Conservation (phyloP, 1,284 basidiomycete genomes). For the Ganoderma boninense region DNA sequence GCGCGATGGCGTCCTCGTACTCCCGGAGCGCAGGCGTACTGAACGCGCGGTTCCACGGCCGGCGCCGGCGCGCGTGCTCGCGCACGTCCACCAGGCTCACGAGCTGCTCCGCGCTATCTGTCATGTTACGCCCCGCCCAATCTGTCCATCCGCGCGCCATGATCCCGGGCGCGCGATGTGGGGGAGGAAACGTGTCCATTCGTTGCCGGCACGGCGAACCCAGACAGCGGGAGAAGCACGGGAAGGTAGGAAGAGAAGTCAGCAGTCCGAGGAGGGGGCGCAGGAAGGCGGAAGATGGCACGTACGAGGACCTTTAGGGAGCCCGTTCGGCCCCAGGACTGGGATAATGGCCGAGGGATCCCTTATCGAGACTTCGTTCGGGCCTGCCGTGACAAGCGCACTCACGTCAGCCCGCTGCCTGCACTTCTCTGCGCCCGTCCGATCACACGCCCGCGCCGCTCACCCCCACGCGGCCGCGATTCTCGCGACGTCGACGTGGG, state of each 20-base stretch:
- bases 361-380: constrained; percentile 48
- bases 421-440: not conserved
- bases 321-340: constrained; percentile 44
- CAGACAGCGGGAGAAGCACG: not conserved
- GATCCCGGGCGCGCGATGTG: too few relatives aligned
- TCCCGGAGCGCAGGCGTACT: constrained; percentile 46
- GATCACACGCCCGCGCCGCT: not conserved
- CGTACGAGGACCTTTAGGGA: constrained; percentile 50
- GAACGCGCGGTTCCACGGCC: constrained; percentile 53
- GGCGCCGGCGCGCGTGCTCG: constrained; percentile 48
- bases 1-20: constrained; percentile 46
- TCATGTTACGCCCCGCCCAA: constrained; percentile 27
- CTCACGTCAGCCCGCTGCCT: not conserved
- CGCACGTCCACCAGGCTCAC: constrained; percentile 44
- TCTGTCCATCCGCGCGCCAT: constrained; percentile 6
- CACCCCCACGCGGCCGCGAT: not conserved
- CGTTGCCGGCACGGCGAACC: not conserved
- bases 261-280: not conserved
- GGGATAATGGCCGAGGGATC: constrained; percentile 40
- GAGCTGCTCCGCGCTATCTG: constrained; percentile 30
- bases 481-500: not conserved
- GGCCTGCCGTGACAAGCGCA: constrained; percentile 37
- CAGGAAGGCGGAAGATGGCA: constrained; percentile 10
- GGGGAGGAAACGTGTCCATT: not conserved
- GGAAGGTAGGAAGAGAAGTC: not conserved